These are phyloP conservation scores for Blastobotrys parvus DNA, from an alignment of 805 yeast species.

Conservation along the genomic window DNA sequence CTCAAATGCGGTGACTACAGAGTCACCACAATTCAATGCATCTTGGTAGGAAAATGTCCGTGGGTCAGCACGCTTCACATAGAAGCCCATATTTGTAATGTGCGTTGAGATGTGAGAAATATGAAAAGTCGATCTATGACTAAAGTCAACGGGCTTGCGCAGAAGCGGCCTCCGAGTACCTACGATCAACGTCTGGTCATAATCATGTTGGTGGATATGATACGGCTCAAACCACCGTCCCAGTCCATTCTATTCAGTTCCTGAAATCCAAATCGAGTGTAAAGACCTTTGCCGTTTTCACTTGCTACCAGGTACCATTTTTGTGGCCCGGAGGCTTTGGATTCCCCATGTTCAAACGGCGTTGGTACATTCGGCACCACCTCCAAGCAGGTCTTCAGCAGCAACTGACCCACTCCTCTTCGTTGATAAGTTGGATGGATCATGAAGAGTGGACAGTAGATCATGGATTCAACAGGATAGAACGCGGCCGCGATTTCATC, in stretches of 20 bases:
- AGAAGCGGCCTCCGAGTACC: no score
- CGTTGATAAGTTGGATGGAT: not conserved
- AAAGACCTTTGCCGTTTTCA: not conserved
- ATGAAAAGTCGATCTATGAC: no score
- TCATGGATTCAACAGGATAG: not conserved
- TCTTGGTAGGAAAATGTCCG: not conserved
- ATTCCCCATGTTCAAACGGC: not conserved
- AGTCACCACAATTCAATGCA: not conserved
- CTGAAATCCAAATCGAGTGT: not conserved
- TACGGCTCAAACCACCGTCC: no score
- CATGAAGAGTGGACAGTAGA: not conserved
- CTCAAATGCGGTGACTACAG: not conserved
- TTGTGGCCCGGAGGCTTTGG: not conserved
- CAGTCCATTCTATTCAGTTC: no score
- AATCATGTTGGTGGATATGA: no score
- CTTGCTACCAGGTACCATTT: not conserved
- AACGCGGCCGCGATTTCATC: not conserved
- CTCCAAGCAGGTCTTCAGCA: not conserved
- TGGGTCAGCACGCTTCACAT: not conserved
- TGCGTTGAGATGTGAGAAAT: no score
- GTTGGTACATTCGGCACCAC: not conserved
- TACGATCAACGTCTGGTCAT: no score
- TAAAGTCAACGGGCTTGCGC: no score
- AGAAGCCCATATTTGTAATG: no score
- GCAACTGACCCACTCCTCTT: not conserved